These are phyloP conservation scores for Penicillium salamii DNA, from an alignment of 495 filamentous ascomycete species.

Conservation along the genomic window DNA sequence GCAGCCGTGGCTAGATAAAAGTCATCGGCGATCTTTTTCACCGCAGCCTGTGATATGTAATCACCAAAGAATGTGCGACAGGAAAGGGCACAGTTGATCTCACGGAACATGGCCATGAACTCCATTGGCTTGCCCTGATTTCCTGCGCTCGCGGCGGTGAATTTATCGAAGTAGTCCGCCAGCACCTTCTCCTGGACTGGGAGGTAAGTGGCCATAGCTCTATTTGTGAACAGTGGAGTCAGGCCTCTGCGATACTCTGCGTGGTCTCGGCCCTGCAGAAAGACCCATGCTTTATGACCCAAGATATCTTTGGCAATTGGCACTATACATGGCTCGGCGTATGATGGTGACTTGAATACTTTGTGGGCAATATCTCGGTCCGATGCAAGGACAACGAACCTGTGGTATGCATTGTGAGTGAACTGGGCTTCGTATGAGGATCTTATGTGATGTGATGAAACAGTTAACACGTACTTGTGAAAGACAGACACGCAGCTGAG, in stretches of 20 bases:
- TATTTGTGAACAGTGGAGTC: conserved; percentile 85
- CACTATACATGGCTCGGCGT: conserved; percentile 88
- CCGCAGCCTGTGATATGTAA: conserved; percentile 46
- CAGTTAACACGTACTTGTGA: conserved; percentile 87
- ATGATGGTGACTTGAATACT: conserved; percentile 85
- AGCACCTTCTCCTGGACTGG: conserved; percentile 86
- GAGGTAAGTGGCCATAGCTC: conserved; percentile 78
- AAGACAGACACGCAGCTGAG: conserved; percentile 94
- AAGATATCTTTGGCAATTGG: conserved; percentile 87
- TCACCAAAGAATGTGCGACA: conserved; percentile 57
- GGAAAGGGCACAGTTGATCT: conserved; percentile 88
- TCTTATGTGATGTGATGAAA: too few species aligned
- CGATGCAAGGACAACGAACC: conserved; percentile 92
- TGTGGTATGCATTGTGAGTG: conserved; percentile 27
- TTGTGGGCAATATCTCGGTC: conserved; percentile 90
- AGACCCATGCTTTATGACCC: conserved; percentile 86
- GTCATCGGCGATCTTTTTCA: conserved; percentile 92
- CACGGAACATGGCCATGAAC: conserved; percentile 84
- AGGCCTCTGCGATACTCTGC: conserved; percentile 90
- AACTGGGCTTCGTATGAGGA: background rate
- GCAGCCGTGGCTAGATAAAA: conserved; percentile 92
- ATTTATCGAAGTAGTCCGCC: conserved; percentile 73
- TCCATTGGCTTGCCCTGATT: conserved; percentile 61
- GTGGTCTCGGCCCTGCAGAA: conserved; percentile 84
- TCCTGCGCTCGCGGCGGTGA: conserved; percentile 61